phyloP scores from a whole-genome alignment of 2,329 filamentous ascomycete species.

The Xylaria sp. region DNA sequence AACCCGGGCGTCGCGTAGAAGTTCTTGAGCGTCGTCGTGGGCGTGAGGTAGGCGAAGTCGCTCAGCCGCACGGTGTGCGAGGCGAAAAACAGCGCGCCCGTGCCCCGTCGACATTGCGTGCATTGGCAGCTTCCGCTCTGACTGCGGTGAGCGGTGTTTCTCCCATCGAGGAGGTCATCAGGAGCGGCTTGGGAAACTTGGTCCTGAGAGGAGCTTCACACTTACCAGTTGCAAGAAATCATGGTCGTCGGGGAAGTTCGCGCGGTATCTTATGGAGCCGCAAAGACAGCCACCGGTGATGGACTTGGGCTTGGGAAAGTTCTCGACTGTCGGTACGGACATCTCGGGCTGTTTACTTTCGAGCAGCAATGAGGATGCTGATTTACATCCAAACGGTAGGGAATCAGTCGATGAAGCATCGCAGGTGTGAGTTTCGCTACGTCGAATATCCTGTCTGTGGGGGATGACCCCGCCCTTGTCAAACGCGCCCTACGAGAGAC shows the following conservation, averaged over 20 bases:
- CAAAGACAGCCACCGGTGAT: constrained; percentile 58
- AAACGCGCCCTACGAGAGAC: constrained; percentile 21
- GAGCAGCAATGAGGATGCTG: background rate
- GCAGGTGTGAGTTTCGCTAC: too few relatives aligned
- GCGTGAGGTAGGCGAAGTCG: constrained; percentile 41
- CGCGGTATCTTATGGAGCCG: constrained; percentile 50
- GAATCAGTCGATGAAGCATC: background rate
- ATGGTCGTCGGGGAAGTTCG: constrained; percentile 49
- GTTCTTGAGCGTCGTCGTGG: constrained; percentile 39
- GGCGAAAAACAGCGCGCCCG: constrained; percentile 49
- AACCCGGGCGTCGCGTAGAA: constrained; percentile 45
- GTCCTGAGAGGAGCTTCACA: background rate
- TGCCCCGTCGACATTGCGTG: constrained; percentile 57
- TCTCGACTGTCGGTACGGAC: constrained; percentile 15
- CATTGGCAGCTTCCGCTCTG: constrained; percentile 55
- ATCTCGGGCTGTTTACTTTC: constrained; percentile 5
- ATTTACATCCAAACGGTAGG: too few relatives aligned
- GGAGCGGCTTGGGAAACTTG: too few relatives aligned
- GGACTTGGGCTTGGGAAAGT: constrained; percentile 38
- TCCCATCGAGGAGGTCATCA: background rate
- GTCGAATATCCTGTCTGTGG: too few relatives aligned
- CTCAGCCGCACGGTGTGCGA: constrained; percentile 42
- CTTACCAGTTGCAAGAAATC: constrained; percentile 42
- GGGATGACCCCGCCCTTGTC: constrained; percentile 22
- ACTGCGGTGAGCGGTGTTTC: background rate